Evolutionary conservation across 2,329 filamentous ascomycete genomes (phyloP).

Genomic region (Orbilia oligospora): DNA sequence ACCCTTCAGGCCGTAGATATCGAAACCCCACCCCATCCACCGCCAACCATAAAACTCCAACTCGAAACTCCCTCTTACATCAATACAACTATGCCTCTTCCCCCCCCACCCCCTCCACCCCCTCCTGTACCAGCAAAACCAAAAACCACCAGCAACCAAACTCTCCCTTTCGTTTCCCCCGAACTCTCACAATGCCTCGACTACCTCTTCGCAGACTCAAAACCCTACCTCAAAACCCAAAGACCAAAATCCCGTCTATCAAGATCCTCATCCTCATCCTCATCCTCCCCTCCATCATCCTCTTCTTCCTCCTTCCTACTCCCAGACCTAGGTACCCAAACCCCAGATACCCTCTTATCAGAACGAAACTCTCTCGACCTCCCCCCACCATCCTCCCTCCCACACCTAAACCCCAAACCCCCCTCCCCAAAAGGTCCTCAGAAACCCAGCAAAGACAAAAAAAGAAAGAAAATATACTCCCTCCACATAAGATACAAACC

Average conservation of each 20-base stretch:
- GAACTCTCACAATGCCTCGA: slow-evolving; percentile 18
- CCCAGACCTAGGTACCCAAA: neutral
- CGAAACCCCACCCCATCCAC: neutral
- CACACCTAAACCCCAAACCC: neutral
- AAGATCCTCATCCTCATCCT: slow-evolving; percentile 6
- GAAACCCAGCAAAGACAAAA: neutral
- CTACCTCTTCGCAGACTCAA: slow-evolving; percentile 11
- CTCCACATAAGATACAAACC: slow-evolving; percentile 1
- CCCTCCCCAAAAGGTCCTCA: neutral
- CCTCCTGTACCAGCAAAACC: neutral
- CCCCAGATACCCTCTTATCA: slow-evolving; percentile 30
- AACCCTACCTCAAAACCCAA: slow-evolving; percentile 4
- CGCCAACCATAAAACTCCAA: neutral
- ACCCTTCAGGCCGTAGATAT: neutral
- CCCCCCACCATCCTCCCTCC: neutral
- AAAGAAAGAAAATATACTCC: slow-evolving; percentile 10
- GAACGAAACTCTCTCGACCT: neutral
- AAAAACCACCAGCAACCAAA: neutral
- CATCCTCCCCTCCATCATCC: neutral
- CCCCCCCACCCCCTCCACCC: neutral
- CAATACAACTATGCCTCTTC: neutral
- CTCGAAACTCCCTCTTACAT: neutral
- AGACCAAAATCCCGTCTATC: neutral
- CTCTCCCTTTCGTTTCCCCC: neutral
- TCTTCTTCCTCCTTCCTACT: neutral